Base-by-base conservation (phyloP, 805 yeast species). In the Grigorovia humatica region DNA sequence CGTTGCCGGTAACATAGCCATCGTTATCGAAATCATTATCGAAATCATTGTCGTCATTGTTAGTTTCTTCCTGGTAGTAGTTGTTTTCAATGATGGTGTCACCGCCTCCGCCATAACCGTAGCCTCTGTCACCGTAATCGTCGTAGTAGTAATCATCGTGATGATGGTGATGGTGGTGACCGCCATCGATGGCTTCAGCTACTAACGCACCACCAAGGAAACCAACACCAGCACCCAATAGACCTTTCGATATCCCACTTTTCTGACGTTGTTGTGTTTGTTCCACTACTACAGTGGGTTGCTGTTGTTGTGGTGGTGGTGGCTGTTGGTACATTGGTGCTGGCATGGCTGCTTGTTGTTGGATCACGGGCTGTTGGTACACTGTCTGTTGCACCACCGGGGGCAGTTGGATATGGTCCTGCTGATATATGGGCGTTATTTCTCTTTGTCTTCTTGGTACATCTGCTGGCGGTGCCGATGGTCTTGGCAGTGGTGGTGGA, bases 141-240 rank as follows among this genome's bases (percentile, higher is more conserved):
- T 71, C 74, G n/a, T 46, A 68, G 60, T 60, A 64, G 61, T 56
- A 70, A 72, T 57, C 74, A 65, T 61, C 70, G 55, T 53, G 70
- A 61, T 52, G 62, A 58, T 51, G 65, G 11, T 46, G 50, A n/a
- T 18, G 41, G 49, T 54, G 62, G 27, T 51, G 52, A 44, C 51
- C 51, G 44, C 51, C 51, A 44, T 64, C 64, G 54, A 79, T 57
- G 46, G 76, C 76, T 41, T 73, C 69, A 9, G 75, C 76, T 45
- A 81, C 59, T 56, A 80, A 58, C 67, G 77, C 67, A 46, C 86
- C 87, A 52, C 86, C 87, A 9, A 81, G 59, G 51, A 82, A 63
- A 66, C 88, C 88, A 17, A 81, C 75, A 50, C 82, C 83, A 2
- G 74, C 78, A 47, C 78, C 81, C 46, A 74, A 56, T 52, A 76